Conservation (phyloP, 768 basidiomycete genomes). For the Dictyophora rubrovolvata region DNA sequence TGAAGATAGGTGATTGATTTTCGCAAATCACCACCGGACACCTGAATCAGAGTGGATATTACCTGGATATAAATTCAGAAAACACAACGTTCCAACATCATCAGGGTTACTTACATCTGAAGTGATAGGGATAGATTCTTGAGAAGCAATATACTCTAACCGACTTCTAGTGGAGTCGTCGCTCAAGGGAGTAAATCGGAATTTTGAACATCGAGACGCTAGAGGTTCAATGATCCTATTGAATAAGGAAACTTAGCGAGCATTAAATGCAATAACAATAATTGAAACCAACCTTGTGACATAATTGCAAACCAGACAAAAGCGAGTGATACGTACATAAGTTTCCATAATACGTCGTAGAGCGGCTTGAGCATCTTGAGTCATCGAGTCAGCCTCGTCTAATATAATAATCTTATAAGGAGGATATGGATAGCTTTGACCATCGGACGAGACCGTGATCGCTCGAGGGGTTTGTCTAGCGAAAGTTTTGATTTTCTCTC, state of each 20-base stretch:
- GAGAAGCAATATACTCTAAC: conserved; percentile 67
- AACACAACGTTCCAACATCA: not conserved
- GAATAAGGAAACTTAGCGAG: not conserved
- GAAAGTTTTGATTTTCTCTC: conserved; percentile 98
- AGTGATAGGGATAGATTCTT: conserved; percentile 56
- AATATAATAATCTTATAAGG: conserved; percentile 99
- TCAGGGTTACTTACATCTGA: conserved; percentile 17
- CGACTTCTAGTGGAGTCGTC: conserved; percentile 62
- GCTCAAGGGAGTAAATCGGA: conserved; percentile 92
- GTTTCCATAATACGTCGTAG: conserved; percentile 98
- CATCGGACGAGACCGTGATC: conserved; percentile 61
- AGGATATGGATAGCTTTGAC: conserved; percentile 85
- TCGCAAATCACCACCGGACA: conserved; percentile 86
- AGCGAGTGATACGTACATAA: conserved; percentile 93
- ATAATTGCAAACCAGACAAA: conserved; percentile 98
- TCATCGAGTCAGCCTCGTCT: conserved; percentile 99
- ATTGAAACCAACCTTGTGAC: conserved; percentile 69
- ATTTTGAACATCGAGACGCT: conserved; percentile 98
- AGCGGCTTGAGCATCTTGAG: conserved; percentile 96
- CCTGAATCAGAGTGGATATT: conserved; percentile 60
- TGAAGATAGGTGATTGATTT: conserved; percentile 97
- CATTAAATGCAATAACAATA: not conserved
- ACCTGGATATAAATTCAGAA: conserved; percentile 24
- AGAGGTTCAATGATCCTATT: conserved; percentile 94
- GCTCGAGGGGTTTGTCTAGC: conserved; percentile 86